A percentile compares a stretch with the other conserved stretches of the same genome.
These are phyloP conservation scores for Perilla frutescens DNA, from an alignment of 257 asterid species.

Conservation along the genomic window DNA sequence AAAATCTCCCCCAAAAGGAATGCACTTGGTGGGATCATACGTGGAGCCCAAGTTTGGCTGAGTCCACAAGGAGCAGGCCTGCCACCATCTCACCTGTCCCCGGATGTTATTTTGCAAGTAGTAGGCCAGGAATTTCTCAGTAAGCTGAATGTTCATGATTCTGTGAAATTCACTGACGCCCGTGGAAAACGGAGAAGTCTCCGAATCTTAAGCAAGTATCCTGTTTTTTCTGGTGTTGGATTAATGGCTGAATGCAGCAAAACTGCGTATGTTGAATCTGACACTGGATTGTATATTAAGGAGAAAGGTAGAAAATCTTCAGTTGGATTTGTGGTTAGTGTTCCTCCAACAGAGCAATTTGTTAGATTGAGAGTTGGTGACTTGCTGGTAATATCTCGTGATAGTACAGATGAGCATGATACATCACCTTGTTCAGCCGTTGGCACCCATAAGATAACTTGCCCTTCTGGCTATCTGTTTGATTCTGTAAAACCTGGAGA, in stretches of 20 bases:
- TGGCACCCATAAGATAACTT: constrained; percentile 58
- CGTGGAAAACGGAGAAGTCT: constrained; percentile 59
- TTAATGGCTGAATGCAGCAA: constrained; percentile 63
- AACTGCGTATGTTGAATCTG: constrained; percentile 67
- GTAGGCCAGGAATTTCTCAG: constrained; percentile 59
- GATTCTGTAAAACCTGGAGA: constrained; percentile 83
- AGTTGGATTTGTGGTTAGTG: constrained; percentile 57
- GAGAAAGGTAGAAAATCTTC: constrained; percentile 48
- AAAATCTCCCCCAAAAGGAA: constrained; percentile 69
- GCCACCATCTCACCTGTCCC: constrained; percentile 68
- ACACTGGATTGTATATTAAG: constrained; percentile 54
- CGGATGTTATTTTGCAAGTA: constrained; percentile 59
- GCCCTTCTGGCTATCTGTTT: constrained; percentile 71
- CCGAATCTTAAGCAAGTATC: constrained; percentile 55
- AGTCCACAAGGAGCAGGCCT: constrained; percentile 57
- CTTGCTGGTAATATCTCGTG: constrained; percentile 64
- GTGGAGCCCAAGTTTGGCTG: constrained; percentile 68
- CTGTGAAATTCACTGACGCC: constrained; percentile 62
- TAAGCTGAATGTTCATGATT: constrained; percentile 49
- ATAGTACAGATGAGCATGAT: constrained; percentile 50
- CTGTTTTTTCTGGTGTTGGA: constrained; percentile 68
- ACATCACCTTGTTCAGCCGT: constrained; percentile 41
- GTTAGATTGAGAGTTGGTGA: constrained; percentile 67
- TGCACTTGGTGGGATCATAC: constrained; percentile 52
- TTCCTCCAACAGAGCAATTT: constrained; percentile 65